Base-by-base conservation (phyloP, 2,329 filamentous ascomycete species). In the Dactylonectria estremocensis region DNA sequence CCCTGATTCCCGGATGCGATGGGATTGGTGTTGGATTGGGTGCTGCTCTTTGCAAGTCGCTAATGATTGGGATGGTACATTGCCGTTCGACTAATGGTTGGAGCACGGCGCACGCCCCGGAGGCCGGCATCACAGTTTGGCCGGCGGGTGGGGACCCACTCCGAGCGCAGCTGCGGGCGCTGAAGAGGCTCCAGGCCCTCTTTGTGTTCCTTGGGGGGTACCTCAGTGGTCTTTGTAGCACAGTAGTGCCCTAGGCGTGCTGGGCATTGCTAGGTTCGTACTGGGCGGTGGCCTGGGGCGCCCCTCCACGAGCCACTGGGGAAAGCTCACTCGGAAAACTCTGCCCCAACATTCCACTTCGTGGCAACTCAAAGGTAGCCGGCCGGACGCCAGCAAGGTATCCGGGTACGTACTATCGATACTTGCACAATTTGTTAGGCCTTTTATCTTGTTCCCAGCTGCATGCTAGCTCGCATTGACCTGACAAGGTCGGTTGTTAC, bases 301-400 rank as follows among this genome's bases (percentile, higher is more conserved):
- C 69, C 74, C 74, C 54, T 71, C 63, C 70, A 63, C 72, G 67
- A 68, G 70, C 74, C 74, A 76, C 74, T 76, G 70, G 71, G 56
- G 69, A 64, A 60, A 48, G 64, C 69, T 64, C 43, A 40, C 68
- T 64, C 46, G 63, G 72, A 76, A 76, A 76, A 76, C 73, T 76
- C 74, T 76, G 76, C 74, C 68, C 74, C 74, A 76, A 75, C 74
- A 75, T 76, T 76, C 74, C 74, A 76, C 74, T 74, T 76, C 64
- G 74, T 68, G 74, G 67, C 72, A 76, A 70, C 66, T 72, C 66
- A 72, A 75, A 69, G 64, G 50, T 69, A 52, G 57, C 68, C 72
- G 63, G 69, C 66, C 58, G 64, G 71, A 61, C 70, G 74, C 72
- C 74, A 76, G 72, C 71, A 75, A 69, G 70, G 74, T 69, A 69